Conservation (phyloP, 148 eudicot species). For the Rhododendron vialii region DNA sequence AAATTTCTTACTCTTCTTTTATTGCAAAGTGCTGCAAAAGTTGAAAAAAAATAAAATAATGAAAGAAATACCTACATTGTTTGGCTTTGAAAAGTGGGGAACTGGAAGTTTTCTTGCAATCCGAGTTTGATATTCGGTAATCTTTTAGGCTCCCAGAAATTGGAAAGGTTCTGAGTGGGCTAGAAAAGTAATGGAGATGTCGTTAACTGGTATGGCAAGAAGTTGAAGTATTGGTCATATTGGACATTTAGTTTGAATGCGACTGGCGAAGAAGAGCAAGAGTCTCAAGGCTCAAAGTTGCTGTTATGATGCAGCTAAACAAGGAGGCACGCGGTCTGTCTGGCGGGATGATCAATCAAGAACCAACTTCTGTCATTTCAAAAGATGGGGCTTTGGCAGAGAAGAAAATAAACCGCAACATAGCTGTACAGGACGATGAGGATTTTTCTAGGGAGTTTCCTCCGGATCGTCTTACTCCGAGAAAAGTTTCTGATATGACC, state of each 20-base stretch:
- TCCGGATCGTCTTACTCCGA: constrained; percentile 50
- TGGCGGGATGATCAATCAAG: constrained; percentile 36
- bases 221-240: background rate
- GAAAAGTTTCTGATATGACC: constrained; percentile 22
- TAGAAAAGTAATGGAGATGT: background rate
- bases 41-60: background rate
- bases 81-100: background rate
- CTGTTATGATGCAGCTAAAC: constrained; percentile 25
- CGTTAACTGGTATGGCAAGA: background rate
- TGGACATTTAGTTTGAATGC: constrained; percentile 11
- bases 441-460: constrained; percentile 63
- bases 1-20: background rate
- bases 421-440: constrained; percentile 69
- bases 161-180: background rate
- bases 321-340: constrained; percentile 31
- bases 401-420: constrained; percentile 40
- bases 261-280: background rate
- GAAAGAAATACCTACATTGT: background rate
- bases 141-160: background rate
- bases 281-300: background rate
- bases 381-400: constrained; percentile 29
- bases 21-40: background rate
- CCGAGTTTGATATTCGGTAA: background rate
- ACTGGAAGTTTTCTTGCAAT: background rate
- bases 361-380: constrained; percentile 20